Conservation (phyloP, 116 monocot species). For the Zostera marina region DNA sequence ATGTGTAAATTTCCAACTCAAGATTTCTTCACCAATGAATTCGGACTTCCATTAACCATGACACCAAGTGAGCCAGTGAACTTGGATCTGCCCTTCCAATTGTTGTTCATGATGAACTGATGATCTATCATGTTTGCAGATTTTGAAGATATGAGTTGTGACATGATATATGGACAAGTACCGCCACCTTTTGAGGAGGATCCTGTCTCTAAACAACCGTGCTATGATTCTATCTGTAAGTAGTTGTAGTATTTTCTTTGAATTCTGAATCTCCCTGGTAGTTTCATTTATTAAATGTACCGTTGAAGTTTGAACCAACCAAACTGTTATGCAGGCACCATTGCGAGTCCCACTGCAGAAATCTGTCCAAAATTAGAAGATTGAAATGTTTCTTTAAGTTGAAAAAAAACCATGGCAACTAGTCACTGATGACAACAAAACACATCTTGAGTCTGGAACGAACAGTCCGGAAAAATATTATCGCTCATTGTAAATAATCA, state of each 20-base stretch:
- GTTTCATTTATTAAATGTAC: too few species aligned
- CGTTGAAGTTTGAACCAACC: background rate
- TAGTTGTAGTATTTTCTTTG: too few species aligned
- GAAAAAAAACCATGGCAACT: background rate
- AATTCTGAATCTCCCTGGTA: too few species aligned
- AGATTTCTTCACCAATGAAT: conserved; percentile 97
- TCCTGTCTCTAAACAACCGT: conserved; percentile 74
- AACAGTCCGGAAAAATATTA: too few species aligned
- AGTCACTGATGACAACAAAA: background rate
- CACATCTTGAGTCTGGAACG: too few species aligned
- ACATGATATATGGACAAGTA: conserved; percentile 85
- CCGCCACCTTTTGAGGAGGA: conserved; percentile 88
- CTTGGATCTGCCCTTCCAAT: too few species aligned
- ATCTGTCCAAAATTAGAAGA: conserved; percentile 54
- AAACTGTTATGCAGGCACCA: conserved; percentile 36
- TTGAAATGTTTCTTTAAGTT: conserved; percentile 8
- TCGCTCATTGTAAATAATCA: too few species aligned
- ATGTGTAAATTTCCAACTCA: conserved; percentile 99
- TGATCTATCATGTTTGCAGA: conserved; percentile 31
- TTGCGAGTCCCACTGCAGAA: conserved; percentile 37
- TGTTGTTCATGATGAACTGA: background rate
- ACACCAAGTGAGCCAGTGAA: conserved; percentile 52
- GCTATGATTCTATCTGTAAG: conserved; percentile 56
- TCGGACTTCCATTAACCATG: conserved; percentile 95
- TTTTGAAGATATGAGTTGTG: conserved; percentile 99